These are phyloP conservation scores for Phylloboletellus chloephorus DNA, from an alignment of 1,284 basidiomycete genomes.

Conservation along the genomic window DNA sequence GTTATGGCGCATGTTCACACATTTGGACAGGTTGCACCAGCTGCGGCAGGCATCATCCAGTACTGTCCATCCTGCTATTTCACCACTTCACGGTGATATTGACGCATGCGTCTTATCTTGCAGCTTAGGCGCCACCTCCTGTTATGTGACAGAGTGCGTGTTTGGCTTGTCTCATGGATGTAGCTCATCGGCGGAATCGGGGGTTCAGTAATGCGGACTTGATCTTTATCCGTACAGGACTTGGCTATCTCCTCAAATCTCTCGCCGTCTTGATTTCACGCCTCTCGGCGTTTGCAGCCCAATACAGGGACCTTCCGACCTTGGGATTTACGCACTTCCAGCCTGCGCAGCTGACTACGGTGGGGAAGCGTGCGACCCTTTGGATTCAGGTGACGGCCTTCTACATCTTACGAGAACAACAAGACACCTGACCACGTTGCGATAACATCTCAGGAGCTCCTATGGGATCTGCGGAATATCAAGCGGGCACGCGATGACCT, in stretches of 20 bases:
- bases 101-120: slow-evolving; percentile 9
- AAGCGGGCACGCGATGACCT: slow-evolving; percentile 88
- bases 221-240: slow-evolving; percentile 89
- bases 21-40: slow-evolving; percentile 90
- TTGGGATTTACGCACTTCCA: slow-evolving; percentile 99
- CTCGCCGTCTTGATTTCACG: slow-evolving; percentile 88
- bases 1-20: slow-evolving; percentile 99
- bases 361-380: slow-evolving; percentile 97
- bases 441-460: slow-evolving; percentile 59
- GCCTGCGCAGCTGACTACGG: slow-evolving; percentile 96
- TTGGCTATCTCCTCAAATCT: slow-evolving; percentile 82
- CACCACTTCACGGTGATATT: slow-evolving; percentile 7
- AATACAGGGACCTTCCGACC: slow-evolving; percentile 77
- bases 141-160: slow-evolving; percentile 94
- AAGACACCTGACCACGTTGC: slow-evolving; percentile 1
- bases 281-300: slow-evolving; percentile 70
- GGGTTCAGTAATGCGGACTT: slow-evolving; percentile 87
- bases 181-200: slow-evolving; percentile 13
- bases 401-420: background rate
- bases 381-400: slow-evolving; percentile 78
- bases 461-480: slow-evolving; percentile 96
- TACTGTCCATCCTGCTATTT: slow-evolving; percentile 30
- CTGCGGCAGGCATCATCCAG: slow-evolving; percentile 97
- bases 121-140: slow-evolving; percentile 94
- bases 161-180: slow-evolving; percentile 7